A percentile compares a stretch with the other conserved stretches of the same genome.
Evolutionary conservation across 345 rosid species (phyloP).

Genomic region (Arabidopsis arenosa): DNA sequence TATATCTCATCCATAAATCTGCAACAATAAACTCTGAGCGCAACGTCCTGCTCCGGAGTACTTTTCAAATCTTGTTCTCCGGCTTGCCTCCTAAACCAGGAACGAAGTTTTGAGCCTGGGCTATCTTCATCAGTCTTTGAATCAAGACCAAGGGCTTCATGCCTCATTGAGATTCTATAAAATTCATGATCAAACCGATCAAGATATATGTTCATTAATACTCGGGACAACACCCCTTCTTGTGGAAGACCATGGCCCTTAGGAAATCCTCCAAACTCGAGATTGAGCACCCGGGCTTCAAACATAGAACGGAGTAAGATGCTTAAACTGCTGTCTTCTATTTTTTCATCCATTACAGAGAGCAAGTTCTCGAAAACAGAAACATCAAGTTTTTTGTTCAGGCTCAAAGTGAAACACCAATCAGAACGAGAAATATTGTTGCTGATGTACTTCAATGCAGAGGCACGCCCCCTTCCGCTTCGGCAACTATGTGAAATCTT

Average conservation of each 20-base stretch:
- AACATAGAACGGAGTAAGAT: conserved; percentile 66
- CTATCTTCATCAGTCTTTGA: conserved; percentile 38
- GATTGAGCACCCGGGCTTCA: conserved; percentile 69
- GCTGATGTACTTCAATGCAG: conserved; percentile 74
- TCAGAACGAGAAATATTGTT: conserved; percentile 64
- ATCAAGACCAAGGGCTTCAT: conserved; percentile 68
- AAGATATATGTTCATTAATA: conserved; percentile 83
- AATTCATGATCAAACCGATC: conserved; percentile 72
- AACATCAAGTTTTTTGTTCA: conserved; percentile 62
- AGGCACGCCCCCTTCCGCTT: conserved; percentile 72
- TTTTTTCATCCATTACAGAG: conserved; percentile 65
- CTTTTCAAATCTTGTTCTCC: conserved; percentile 51
- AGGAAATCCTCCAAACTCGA: conserved; percentile 89
- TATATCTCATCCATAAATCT: conserved; percentile 88
- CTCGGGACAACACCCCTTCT: conserved; percentile 83
- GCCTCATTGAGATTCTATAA: conserved; percentile 72
- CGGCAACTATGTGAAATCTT: conserved; percentile 94
- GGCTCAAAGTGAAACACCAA: conserved; percentile 81
- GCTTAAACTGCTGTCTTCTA: conserved; percentile 59
- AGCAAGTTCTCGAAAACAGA: conserved; percentile 58
- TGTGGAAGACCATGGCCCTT: conserved; percentile 98
- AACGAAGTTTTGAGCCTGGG: conserved; percentile 66
- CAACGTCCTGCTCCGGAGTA: conserved; percentile 34
- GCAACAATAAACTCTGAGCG: conserved; percentile 65
- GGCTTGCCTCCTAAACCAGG: conserved; percentile 83